phyloP scores from a whole-genome alignment of 2,329 filamentous ascomycete genomes.

The Plenodomus biglobosus region DNA sequence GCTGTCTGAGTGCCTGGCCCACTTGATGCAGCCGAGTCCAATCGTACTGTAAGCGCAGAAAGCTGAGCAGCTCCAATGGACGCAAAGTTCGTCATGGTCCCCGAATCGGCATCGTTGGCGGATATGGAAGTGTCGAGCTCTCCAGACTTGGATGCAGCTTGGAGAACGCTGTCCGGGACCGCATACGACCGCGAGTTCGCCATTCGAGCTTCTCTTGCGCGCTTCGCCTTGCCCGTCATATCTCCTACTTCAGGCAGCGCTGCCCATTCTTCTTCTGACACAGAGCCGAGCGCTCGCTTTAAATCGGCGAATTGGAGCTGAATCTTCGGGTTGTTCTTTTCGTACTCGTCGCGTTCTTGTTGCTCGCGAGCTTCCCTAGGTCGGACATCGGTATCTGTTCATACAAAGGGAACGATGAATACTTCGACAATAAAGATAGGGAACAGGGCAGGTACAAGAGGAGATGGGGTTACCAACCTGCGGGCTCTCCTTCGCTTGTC shows the following conservation, averaged over 20 bases:
- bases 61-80: slow-evolving; percentile 95
- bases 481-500: slow-evolving; percentile 80
- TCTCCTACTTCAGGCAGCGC: slow-evolving; percentile 95
- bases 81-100: slow-evolving; percentile 96
- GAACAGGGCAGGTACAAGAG: slow-evolving; percentile 22
- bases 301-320: slow-evolving; percentile 96
- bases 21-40: slow-evolving; percentile 82
- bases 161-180: slow-evolving; percentile 92
- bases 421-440: slow-evolving; percentile 41
- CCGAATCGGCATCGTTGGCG: slow-evolving; percentile 65
- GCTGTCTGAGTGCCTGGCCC: slow-evolving; percentile 65
- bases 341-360: slow-evolving; percentile 90
- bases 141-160: slow-evolving; percentile 75
- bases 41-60: slow-evolving; percentile 90
- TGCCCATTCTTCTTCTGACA: slow-evolving; percentile 96
- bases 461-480: slow-evolving; percentile 67
- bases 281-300: slow-evolving; percentile 82
- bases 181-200: slow-evolving; percentile 74
- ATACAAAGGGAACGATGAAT: slow-evolving; percentile 69
- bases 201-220: slow-evolving; percentile 80
- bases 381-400: slow-evolving; percentile 76
- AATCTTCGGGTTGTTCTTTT: slow-evolving; percentile 96
- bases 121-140: slow-evolving; percentile 88
- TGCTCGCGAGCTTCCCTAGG: slow-evolving; percentile 90
- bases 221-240: slow-evolving; percentile 88